Evolutionary conservation across 2,329 filamentous ascomycete genomes (phyloP), one percentile per base, ranked within the genome.

Genomic region (Diaporthe sp.): DNA sequence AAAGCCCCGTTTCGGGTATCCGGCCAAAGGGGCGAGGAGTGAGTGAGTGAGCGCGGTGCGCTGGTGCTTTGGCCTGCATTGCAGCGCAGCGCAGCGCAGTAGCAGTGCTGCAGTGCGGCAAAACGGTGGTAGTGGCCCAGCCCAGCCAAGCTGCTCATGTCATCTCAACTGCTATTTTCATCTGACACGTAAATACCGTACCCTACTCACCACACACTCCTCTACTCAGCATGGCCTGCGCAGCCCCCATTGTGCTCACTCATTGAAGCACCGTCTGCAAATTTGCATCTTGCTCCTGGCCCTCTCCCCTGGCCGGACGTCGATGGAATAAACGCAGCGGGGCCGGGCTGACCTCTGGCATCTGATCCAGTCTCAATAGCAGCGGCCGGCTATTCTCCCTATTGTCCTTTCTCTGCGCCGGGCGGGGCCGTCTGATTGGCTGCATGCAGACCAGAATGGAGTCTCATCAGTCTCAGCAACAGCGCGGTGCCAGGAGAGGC

Each of bases 361-460:
- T 61, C 44, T 53, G 19, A 59, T 22, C 58, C 59, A 55, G 44
- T 55, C 31, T 51, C 9, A 55, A 55, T 44, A 55, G 55, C 57
- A 49, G 42, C 42, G 19, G 25, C 49, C 31, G 58, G 58, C 58
- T 55, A 25, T 65, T 73, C 55, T 65, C 58, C 58, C 71, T 65
- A 57, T 62, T 31, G 58, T 65, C 46, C 74, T 39, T 42, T 53
- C 44, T n/a, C 62, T 70, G 57, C 34, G 65, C 72, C 59, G 72
- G 49, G 68, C 39, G 55, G 59, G 51, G 46, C 69, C 73, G 46
- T 65, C 75, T 75, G 68, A 77, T 77, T 77, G 75, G 75, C 75
- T 77, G 75, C 65, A 55, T 55, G 65, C 65, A 69, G 65, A 25
- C 46, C 75, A 73, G 31, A 58, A 77, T 76, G 75, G 75, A 75